Conservation (phyloP, 2,329 filamentous ascomycete genomes). For the Hypoxylon sp. region DNA sequence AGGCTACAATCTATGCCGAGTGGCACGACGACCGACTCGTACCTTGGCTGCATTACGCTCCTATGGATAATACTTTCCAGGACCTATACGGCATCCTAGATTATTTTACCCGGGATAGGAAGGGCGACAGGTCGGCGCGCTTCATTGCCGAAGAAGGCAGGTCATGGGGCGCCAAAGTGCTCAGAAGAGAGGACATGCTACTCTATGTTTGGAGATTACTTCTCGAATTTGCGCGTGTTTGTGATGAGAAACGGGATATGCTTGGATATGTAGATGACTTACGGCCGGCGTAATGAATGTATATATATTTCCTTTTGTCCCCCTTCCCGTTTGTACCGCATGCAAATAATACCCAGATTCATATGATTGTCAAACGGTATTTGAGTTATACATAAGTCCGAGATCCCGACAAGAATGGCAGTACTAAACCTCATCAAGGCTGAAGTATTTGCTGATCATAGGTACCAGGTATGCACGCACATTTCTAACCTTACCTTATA, state of each 20-base stretch:
- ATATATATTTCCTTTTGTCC: constrained; percentile 13
- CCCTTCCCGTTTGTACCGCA: background rate
- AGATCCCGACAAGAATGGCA: background rate
- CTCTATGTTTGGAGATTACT: constrained; percentile 67
- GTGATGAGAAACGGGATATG: constrained; percentile 50
- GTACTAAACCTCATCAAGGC: background rate
- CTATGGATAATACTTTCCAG: constrained; percentile 69
- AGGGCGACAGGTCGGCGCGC: constrained; percentile 60
- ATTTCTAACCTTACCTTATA: background rate
- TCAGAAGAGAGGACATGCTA: constrained; percentile 68
- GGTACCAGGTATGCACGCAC: background rate
- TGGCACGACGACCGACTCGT: constrained; percentile 73
- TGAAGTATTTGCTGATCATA: background rate
- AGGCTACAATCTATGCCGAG: constrained; percentile 72
- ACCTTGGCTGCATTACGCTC: constrained; percentile 73
- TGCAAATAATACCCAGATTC: constrained; percentile 2
- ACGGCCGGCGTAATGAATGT: constrained; percentile 25
- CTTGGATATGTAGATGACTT: constrained; percentile 52
- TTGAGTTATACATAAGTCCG: background rate
- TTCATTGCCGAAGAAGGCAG: constrained; percentile 65
- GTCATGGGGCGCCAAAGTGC: constrained; percentile 65
- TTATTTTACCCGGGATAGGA: constrained; percentile 64
- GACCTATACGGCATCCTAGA: constrained; percentile 70
- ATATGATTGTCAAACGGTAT: background rate
- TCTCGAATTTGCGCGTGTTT: constrained; percentile 59